Evolutionary conservation across 1,139 yeast genomes (phyloP), one percentile per base, ranked within the genome.

Genomic region (Yamadazyma jaroonii): DNA sequence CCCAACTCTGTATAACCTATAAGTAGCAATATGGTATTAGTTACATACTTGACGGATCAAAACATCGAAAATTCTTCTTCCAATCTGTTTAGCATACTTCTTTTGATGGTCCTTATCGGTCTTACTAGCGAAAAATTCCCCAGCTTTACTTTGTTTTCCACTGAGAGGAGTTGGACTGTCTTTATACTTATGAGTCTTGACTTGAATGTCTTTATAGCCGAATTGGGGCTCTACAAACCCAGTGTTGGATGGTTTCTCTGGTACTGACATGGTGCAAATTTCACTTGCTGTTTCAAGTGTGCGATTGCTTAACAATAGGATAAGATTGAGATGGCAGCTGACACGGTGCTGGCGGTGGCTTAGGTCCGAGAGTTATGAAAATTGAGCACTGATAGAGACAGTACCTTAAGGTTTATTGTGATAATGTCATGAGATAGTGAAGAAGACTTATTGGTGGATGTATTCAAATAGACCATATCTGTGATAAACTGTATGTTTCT

Each of bases 41-140:
- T 47, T 36, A 34, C 60, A 56, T 4, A 52, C 39, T 27, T 48
- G 46, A 28, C 52, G 47, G 8, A 56, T 21, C 25, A 61, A 47
- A 29, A 58, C 37, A 32, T 49, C 45, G 36, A 61, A 57, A 8
- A 59, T 20, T 29, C 41, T 50, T 43, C 49, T 54, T 4, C 59
- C 63, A 3, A 53, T 55, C 37, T 47, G 47, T 42, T 58, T 67
- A 38, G 67, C 72, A 46, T 66, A 67, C 47, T 62, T 59, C 59
- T 64, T 66, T 44, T 60, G 65, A 46, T 66, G 72, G 24, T 61
- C 67, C 31, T 47, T 58, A 47, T 65, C 70, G 11, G 67, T 59
- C 24, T 65, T 58, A 23, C 52, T 48, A 27, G 54, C 47, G 35
- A 64, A 28, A 42, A 62, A 66, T 10, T 53, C 64, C 25, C 51